Evolutionary conservation across 768 basidiomycete species (phyloP).

Genomic region (Lactarius quietus): DNA sequence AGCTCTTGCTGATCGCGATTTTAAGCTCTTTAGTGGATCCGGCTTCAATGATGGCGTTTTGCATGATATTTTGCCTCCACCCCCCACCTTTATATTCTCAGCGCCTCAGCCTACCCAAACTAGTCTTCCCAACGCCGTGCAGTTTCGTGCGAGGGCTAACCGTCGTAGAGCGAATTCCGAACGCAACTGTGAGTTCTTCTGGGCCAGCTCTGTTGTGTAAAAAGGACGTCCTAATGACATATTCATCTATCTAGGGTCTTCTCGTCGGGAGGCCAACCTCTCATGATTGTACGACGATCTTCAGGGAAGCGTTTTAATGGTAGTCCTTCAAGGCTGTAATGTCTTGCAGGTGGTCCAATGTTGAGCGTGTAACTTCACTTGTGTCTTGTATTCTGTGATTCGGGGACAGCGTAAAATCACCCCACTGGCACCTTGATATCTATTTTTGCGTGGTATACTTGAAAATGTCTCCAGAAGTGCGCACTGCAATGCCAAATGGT

Average conservation of each 20-base stretch:
- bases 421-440: too few relatives aligned
- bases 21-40: too few relatives aligned
- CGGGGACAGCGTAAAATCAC: background rate
- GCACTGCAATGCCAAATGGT: too few relatives aligned
- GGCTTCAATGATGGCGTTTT: too few relatives aligned
- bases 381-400: background rate
- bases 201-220: background rate
- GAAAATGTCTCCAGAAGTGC: too few relatives aligned
- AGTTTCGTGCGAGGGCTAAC: too few relatives aligned
- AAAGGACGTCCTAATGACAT: background rate
- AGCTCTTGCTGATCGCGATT: too few relatives aligned
- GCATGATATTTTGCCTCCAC: too few relatives aligned
- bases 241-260: conserved; percentile 1
- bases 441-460: too few relatives aligned
- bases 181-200: background rate
- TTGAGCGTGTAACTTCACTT: background rate
- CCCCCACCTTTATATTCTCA: too few relatives aligned
- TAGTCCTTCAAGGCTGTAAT: background rate
- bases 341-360: background rate
- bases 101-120: too few relatives aligned
- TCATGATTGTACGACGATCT: background rate
- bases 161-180: background rate
- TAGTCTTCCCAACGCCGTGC: too few relatives aligned
- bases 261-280: conserved; percentile 2
- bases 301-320: background rate